Evolutionary conservation across 2,329 filamentous ascomycete species (phyloP).

Genomic region (Atkinsonella texensis): DNA sequence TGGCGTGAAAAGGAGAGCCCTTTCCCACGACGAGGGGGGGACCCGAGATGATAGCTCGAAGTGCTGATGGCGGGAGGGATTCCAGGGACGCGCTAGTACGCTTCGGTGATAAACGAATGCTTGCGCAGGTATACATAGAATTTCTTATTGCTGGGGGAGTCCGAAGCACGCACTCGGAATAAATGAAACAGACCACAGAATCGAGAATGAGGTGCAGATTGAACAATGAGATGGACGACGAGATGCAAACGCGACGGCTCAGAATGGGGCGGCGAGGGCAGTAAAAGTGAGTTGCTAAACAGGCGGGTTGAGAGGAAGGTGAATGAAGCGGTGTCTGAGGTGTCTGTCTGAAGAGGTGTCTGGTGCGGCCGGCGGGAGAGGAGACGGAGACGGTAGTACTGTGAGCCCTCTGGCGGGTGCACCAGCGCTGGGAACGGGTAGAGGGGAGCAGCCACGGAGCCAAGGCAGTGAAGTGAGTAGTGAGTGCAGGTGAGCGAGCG

Average conservation of each 20-base stretch:
- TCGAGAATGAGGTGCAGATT: conserved; percentile 1
- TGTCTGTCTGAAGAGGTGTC: conserved; percentile 8
- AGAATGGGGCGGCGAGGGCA: neutral
- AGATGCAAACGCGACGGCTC: neutral
- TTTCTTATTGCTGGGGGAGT: neutral
- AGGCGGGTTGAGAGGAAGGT: neutral
- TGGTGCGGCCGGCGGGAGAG: neutral
- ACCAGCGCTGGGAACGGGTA: too few relatives aligned
- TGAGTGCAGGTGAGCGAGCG: neutral
- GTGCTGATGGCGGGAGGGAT: conserved; percentile 23
- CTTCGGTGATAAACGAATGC: conserved; percentile 1
- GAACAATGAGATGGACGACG: neutral
- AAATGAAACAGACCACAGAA: neutral
- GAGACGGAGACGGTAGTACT: neutral
- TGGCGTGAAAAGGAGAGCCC: conserved; percentile 16
- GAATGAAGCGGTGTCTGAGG: too few relatives aligned
- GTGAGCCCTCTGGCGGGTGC: too few relatives aligned
- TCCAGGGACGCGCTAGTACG: conserved; percentile 18
- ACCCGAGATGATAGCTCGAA: conserved; percentile 14
- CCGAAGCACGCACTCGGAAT: neutral
- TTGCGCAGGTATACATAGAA: neutral
- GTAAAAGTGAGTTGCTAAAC: conserved; percentile 3
- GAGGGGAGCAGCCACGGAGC: neutral
- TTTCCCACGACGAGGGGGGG: conserved; percentile 11
- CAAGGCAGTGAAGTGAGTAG: too few relatives aligned